Base-by-base conservation (phyloP, 805 yeast species). In the Sugiyamaella smithiae region DNA sequence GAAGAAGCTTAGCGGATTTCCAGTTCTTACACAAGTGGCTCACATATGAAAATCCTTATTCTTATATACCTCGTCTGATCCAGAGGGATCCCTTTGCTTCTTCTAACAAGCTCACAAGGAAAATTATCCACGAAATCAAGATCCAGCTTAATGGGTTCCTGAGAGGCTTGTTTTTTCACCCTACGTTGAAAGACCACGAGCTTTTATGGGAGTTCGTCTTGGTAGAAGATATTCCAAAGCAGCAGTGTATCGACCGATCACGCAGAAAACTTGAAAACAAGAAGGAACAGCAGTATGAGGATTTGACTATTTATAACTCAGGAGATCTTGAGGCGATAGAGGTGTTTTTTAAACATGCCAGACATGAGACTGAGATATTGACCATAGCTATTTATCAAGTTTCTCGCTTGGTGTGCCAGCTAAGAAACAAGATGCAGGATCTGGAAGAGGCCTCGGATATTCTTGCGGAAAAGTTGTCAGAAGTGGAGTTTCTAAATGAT, bases 121-220 rank as follows among this genome's bases (percentile, higher is more conserved):
- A 61, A 40, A 51, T 59, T 16, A 51, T 57, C 51, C 52, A 62
- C 25, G 68, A 75, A 28, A 63, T 78, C 29, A 61, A 80, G 17
- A 71, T 73, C 31, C 65, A 69, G 29, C 53, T 83, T 29, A 83
- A 83, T 54, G 54, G 74, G 5, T 66, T 81, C 29, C 59, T 85
- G 11, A 64, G 71, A 16, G 61, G 71, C n/a, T 52, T 81, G 3
- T 50, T 66, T 5, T 61, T 67, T 37, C 80, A 69, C 53, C 67
- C 68, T 11, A 61, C 67, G 3, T 58, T 70, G 14, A 41, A 59
- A 3, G 58, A 65, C 3, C 69, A 72, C 50, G 74, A 67, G 26
- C 55, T 72, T 7, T 32, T 77, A 5, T 69, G 74, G 73, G 74
- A 72, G 44, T 77, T 77, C 54, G 57, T 53, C 17, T 46, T 58